Conservation (phyloP, 2,329 filamentous ascomycete species). For the Aureobasidium zeae region DNA sequence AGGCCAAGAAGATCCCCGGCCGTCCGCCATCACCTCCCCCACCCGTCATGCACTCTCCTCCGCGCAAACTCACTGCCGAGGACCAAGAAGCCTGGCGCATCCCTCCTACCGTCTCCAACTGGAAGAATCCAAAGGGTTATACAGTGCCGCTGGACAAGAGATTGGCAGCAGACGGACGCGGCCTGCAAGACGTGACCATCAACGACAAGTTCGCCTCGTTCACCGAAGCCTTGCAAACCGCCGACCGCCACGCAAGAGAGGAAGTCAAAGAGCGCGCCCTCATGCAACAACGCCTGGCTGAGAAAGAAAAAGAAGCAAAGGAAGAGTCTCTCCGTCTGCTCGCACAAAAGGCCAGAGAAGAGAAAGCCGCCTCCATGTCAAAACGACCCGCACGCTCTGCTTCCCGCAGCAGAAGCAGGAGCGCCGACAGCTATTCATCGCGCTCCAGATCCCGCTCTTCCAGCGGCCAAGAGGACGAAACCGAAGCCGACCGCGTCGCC, state of each 20-base stretch:
- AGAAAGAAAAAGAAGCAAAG: constrained; percentile 92
- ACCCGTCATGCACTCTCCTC: constrained; percentile 89
- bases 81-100: constrained; percentile 97
- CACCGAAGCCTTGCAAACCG: constrained; percentile 86
- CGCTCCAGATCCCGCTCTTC: constrained; percentile 28
- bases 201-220: constrained; percentile 99
- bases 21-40: constrained; percentile 88
- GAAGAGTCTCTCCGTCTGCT: constrained; percentile 83
- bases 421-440: constrained; percentile 16
- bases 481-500: constrained; percentile 45
- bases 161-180: constrained; percentile 83
- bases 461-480: constrained; percentile 35
- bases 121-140: constrained; percentile 99
- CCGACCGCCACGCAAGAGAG: constrained; percentile 87
- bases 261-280: constrained; percentile 84
- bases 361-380: constrained; percentile 37
- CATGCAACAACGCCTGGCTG: constrained; percentile 92
- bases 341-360: constrained; percentile 84
- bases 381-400: constrained; percentile 21
- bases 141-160: constrained; percentile 94
- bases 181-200: constrained; percentile 86
- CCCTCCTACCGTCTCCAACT: constrained; percentile 84
- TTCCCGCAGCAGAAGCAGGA: constrained; percentile 20
- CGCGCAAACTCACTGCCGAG: constrained; percentile 87
- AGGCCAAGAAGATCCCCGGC: constrained; percentile 94